Conservation (phyloP, 768 basidiomycete species). For the Udeniomyces megalosporus region DNA sequence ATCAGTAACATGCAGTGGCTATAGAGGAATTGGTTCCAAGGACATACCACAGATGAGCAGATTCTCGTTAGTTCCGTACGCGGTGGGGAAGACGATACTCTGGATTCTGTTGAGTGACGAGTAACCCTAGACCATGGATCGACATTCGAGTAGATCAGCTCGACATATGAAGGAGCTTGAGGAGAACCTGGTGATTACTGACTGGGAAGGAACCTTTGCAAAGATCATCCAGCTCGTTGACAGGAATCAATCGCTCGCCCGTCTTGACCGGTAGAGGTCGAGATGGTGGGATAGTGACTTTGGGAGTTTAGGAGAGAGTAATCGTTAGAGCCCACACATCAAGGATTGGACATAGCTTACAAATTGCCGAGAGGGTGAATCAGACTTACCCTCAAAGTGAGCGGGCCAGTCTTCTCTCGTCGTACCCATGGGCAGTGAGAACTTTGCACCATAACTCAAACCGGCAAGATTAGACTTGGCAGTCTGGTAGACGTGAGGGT, state of each 20-base stretch:
- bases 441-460: constrained; percentile 56
- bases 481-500: constrained; percentile 79
- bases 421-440: constrained; percentile 71
- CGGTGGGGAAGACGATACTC: constrained; percentile 82
- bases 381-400: too few species aligned
- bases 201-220: constrained; percentile 74
- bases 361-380: neutral
- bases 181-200: constrained; percentile 24
- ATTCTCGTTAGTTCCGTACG: constrained; percentile 91
- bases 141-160: too few species aligned
- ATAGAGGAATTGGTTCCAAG: neutral
- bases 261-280: constrained; percentile 53
- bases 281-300: constrained; percentile 76
- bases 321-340: neutral
- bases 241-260: constrained; percentile 52
- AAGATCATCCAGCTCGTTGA: constrained; percentile 59
- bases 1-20: too few species aligned
- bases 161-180: neutral
- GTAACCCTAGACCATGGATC: constrained; percentile 76
- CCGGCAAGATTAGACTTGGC: constrained; percentile 39
- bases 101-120: constrained; percentile 78
- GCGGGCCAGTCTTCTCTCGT: constrained; percentile 43
- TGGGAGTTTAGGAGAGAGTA: neutral
- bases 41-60: constrained; percentile 72
- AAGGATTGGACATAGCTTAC: neutral